Percentiles rank a stretch among this genome's conserved stretches.
phyloP scores from a whole-genome alignment of 768 basidiomycete species.

The Rhizopogon sp. region DNA sequence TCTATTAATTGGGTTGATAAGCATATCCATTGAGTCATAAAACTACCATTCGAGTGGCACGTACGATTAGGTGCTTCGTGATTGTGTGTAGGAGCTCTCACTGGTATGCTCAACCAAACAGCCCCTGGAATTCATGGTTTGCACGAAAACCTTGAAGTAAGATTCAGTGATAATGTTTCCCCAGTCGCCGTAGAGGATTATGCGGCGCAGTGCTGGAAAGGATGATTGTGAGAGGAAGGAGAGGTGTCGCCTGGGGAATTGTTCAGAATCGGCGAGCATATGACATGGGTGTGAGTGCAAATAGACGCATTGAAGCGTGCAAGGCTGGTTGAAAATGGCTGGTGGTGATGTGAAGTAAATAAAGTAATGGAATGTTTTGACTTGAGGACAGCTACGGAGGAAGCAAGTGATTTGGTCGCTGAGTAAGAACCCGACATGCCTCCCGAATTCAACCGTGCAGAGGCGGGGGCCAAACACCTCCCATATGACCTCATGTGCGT shows the following conservation, averaged over 20 bases:
- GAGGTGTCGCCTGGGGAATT: constrained; percentile 43
- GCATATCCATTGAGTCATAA: neutral
- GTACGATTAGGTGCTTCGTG: neutral
- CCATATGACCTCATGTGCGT: constrained; percentile 44
- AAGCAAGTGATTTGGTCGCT: constrained; percentile 42
- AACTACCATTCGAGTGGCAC: neutral
- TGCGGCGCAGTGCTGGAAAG: constrained; percentile 41
- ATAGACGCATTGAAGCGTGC: constrained; percentile 38
- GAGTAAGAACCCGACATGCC: constrained; percentile 48
- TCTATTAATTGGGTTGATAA: neutral
- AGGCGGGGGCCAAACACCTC: constrained; percentile 45
- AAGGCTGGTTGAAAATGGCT: constrained; percentile 22
- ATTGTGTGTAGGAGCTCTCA: neutral
- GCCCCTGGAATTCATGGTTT: constrained; percentile 29
- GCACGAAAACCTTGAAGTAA: constrained; percentile 29
- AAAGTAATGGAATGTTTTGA: constrained; percentile 52
- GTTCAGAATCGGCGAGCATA: constrained; percentile 31
- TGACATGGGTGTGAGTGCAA: constrained; percentile 46
- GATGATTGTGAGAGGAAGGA: constrained; percentile 31
- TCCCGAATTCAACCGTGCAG: constrained; percentile 52
- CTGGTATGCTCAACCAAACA: constrained; percentile 21
- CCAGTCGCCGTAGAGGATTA: constrained; percentile 57
- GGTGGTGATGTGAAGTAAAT: constrained; percentile 41
- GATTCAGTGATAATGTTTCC: constrained; percentile 29
- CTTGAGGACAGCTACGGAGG: constrained; percentile 39